phyloP scores from a whole-genome alignment of 331 rosid species.

The Dryas integrifolia region DNA sequence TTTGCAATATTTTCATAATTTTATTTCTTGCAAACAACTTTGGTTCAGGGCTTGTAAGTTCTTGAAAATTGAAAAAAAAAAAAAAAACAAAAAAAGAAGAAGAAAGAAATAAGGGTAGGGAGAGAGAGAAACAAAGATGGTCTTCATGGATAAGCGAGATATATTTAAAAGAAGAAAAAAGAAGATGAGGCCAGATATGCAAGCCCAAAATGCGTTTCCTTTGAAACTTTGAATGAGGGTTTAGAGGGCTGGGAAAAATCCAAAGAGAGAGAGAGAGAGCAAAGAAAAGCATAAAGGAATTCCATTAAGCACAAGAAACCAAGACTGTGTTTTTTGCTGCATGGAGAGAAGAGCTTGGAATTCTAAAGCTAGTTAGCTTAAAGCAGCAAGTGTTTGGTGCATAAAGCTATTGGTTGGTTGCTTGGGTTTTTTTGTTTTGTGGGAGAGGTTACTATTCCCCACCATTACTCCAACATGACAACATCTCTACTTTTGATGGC shows the following conservation, averaged over 20 bases:
- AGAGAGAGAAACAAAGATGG: conserved; percentile 29
- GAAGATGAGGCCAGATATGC: conserved; percentile 30
- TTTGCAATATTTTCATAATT: not conserved
- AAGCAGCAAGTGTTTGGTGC: conserved; percentile 45
- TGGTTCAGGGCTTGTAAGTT: not conserved
- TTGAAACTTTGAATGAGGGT: conserved; percentile 37
- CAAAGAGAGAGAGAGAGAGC: conserved; percentile 34
- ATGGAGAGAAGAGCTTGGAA: conserved; percentile 66
- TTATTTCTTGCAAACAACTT: too few relatives aligned
- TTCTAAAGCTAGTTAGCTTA: conserved; percentile 56
- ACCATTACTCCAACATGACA: conserved; percentile 44
- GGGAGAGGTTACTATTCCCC: conserved; percentile 34
- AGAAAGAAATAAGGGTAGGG: not conserved
- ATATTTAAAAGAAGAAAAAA: conserved; percentile 18
- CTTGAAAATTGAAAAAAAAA: not conserved
- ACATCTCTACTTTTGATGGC: conserved; percentile 58
- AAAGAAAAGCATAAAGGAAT: conserved; percentile 60
- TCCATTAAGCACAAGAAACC: conserved; percentile 67
- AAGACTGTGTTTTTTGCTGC: conserved; percentile 43
- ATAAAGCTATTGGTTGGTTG: conserved; percentile 40
- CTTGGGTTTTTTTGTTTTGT: not conserved
- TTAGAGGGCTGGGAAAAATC: conserved; percentile 37
- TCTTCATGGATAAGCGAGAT: conserved; percentile 37
- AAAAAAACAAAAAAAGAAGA: not conserved
- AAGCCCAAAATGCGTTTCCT: conserved; percentile 29